Base-by-base conservation (phyloP, 2,329 filamentous ascomycete genomes). In the Paramyrothecium sp. region DNA sequence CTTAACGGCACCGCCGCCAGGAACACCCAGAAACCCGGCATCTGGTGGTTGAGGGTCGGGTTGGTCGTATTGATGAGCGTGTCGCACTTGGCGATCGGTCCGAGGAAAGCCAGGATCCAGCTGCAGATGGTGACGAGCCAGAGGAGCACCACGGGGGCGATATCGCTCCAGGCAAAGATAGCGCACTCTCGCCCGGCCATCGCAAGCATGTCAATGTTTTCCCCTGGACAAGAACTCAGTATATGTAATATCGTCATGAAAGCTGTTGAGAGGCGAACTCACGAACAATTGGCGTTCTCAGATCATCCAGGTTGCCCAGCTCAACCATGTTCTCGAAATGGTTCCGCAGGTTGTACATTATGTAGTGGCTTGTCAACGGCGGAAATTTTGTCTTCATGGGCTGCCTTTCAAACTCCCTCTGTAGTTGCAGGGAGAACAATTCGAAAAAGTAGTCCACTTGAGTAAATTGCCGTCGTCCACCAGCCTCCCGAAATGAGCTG, bases 301-400 rank as follows among this genome's bases (percentile, higher is more conserved):
- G 19, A 3, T 59, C 55, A 50, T 64, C 60, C 7, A 68, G 17
- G 38, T 60, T 57, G 3, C 57, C 57, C 8, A 20, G n/a, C 47
- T 70, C 65, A 2, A 60, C 51, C 8, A 69, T 48, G 22, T 68
- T 67, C 48, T 68, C 64, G 17, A 70, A 60, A 41, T 70, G 65
- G 34, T 66, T 65, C 11, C 63, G 62, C 17, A 70, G 57, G 33
- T 61, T 66, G 55, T 61, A 64, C 4, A 68, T 54, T 53, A 69
- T 61, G 51, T 67, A 62, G 26, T 69, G 62, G 3, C 65, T 51
- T 11, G 54, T 54, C 57, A 62, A 48, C 7, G 66, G 63, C 1
- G 62, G 65, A 1, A 21, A 10, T 3, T 51, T 23, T 2, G 54
- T 55, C 34, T 23, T 57, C 46, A 55, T 57, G 1, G 51, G 26